Conservation (phyloP, 306 rosid genomes). For the Castanea mollissima region DNA sequence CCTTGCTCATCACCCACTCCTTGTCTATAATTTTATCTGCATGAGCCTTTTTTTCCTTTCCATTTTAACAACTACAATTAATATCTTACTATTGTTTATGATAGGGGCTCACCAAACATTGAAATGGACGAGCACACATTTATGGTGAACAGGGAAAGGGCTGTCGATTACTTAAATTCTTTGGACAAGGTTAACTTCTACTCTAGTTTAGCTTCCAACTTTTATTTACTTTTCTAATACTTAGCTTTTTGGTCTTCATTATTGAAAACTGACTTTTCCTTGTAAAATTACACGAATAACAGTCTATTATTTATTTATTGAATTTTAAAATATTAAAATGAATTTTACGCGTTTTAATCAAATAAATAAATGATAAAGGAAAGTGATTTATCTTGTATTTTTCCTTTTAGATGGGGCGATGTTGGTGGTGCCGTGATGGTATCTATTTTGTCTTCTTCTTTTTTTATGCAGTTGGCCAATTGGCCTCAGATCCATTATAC, state of each 20-base stretch:
- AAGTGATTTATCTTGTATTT: background rate
- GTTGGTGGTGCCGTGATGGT: background rate
- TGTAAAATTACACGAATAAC: too few relatives aligned
- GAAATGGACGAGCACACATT: constrained; percentile 94
- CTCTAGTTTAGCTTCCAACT: background rate
- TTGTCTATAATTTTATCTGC: background rate
- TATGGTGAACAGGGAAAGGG: constrained; percentile 88
- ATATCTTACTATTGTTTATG: background rate
- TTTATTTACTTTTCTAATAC: background rate
- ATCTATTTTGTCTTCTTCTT: constrained; percentile 1
- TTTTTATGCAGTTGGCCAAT: constrained; percentile 1
- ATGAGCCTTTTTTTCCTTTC: background rate
- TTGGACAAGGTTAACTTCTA: constrained; percentile 67
- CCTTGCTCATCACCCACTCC: background rate
- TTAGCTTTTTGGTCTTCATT: too few relatives aligned
- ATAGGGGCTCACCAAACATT: constrained; percentile 90
- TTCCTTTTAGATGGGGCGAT: constrained; percentile 15
- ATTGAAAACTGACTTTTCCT: too few relatives aligned
- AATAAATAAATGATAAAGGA: background rate
- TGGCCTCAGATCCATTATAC: background rate
- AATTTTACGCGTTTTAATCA: background rate
- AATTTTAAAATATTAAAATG: background rate
- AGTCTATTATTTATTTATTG: background rate
- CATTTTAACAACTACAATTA: background rate
- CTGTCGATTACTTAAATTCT: constrained; percentile 88